Evolutionary conservation across 768 basidiomycete species (phyloP), one percentile per base, ranked within the genome.

Genomic region (Phlebiopsis gigantea): DNA sequence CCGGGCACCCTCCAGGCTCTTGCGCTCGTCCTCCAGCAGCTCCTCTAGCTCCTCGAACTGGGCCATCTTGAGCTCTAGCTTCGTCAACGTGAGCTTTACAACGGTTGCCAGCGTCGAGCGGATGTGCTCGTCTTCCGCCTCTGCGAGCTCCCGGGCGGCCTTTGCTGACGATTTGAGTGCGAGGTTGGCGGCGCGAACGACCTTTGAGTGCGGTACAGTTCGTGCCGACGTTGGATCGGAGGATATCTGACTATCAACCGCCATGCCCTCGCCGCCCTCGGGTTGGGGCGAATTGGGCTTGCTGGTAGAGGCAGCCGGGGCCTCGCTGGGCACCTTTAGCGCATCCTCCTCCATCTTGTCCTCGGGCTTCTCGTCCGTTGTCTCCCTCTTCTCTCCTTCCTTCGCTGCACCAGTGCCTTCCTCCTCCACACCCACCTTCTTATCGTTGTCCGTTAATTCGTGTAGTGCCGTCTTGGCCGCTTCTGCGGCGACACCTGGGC

Each of bases 1-100:
- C 54, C 90, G 80, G 21, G 88, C 85, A 46, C 85, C 83, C 76
- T 99, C 97, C 44, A 99, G 72, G 31, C 82, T 77, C 59, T 88
- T 81, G 55, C 93, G 80, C 71, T 99, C 97, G 52, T 92, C 87
- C 68, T 98, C 97, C 51, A 99, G 75, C 8, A 93, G 74, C 47
- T 90, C 88, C 68, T 99, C 97, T 56, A 99, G 76, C 69, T 92
- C 87, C 68, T 98, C 97, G 65, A 98, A 98, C 69, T 95, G 91
- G 1, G 82, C 73, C 84, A 94, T 90, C 78, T 99, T 98, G 53
- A 96, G 76, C 66, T 98, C 95, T 34, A 98, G 83, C 71, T 98
- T 98, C 47, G 80, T 91, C 64, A 81, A 77, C 57, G 80, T 91
- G 55, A 90, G 78, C 71, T 91, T 88, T 72, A 99, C 90, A 57